Percentiles rank a stretch among this genome's conserved stretches.
Evolutionary conservation across 2,329 filamentous ascomycete genomes (phyloP).

Genomic region (Colletotrichum sp.): DNA sequence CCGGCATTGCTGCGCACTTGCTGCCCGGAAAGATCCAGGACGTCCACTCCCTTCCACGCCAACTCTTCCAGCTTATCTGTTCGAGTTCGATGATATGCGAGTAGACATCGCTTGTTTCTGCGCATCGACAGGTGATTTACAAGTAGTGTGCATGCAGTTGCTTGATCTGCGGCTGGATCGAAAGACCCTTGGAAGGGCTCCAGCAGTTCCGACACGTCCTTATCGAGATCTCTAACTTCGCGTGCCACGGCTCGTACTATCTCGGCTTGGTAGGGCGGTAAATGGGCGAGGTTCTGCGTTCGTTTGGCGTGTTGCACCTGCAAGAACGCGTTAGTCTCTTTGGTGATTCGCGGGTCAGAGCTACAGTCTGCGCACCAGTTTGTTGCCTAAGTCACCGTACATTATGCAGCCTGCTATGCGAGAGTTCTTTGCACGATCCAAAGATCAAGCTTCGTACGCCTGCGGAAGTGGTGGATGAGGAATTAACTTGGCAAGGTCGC

Average conservation of each 20-base stretch:
- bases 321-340: conserved; percentile 21
- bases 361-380: conserved; percentile 66
- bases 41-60: conserved; percentile 88
- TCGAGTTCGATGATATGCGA: conserved; percentile 91
- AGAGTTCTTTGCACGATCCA: not conserved
- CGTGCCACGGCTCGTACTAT: conserved; percentile 85
- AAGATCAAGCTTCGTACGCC: not conserved
- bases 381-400: conserved; percentile 89
- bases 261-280: conserved; percentile 93
- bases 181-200: conserved; percentile 86
- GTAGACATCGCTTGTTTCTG: conserved; percentile 91
- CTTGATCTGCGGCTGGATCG: conserved; percentile 82
- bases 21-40: conserved; percentile 72
- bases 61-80: conserved; percentile 92
- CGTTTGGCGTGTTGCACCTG: conserved; percentile 96
- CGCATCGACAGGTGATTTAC: conserved; percentile 96
- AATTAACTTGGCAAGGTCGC: not conserved
- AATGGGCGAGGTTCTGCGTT: conserved; percentile 82
- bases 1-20: conserved; percentile 49
- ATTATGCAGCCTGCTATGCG: conserved; percentile 51
- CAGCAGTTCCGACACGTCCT: conserved; percentile 79
- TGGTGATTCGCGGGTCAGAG: not conserved
- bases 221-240: conserved; percentile 92
- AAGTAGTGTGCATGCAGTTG: conserved; percentile 84
- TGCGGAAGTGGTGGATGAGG: not conserved